Evolutionary conservation across 169 alveolate genomes (phyloP).

Genomic region (Eimeria necatrix): DNA sequence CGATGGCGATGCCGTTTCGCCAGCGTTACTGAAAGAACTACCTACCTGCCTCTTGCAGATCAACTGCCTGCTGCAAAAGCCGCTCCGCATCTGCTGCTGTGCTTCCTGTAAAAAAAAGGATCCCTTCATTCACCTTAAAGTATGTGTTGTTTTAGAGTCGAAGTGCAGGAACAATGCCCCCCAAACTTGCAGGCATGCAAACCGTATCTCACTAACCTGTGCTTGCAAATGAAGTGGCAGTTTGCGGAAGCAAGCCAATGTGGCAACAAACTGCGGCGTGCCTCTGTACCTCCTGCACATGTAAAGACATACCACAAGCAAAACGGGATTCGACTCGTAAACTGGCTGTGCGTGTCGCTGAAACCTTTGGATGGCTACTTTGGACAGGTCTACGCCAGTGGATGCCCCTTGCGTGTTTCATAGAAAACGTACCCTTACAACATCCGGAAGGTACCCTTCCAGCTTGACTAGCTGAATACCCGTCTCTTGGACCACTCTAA

Average conservation of each 20-base stretch:
- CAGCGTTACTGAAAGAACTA: not conserved
- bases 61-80: constrained; percentile 75
- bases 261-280: constrained; percentile 78
- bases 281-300: constrained; percentile 67
- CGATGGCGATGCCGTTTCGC: too few species aligned
- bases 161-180: not conserved
- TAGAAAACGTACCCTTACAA: constrained; percentile 59
- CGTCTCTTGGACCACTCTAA: constrained; percentile 63
- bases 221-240: constrained; percentile 76
- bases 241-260: constrained; percentile 82
- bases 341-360: not conserved
- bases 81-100: constrained; percentile 62
- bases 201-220: constrained; percentile 40
- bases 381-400: too few species aligned
- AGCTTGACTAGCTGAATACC: constrained; percentile 80
- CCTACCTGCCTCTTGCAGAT: constrained; percentile 79
- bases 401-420: not conserved
- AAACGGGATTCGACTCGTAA: not conserved
- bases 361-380: too few species aligned
- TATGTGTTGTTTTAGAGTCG: not conserved
- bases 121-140: not conserved
- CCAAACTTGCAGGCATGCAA: not conserved
- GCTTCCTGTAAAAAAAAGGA: constrained; percentile 38
- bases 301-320: not conserved
- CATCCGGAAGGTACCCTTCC: constrained; percentile 81